Evolutionary conservation across 768 basidiomycete genomes (phyloP).

Genomic region (Russula emetica): DNA sequence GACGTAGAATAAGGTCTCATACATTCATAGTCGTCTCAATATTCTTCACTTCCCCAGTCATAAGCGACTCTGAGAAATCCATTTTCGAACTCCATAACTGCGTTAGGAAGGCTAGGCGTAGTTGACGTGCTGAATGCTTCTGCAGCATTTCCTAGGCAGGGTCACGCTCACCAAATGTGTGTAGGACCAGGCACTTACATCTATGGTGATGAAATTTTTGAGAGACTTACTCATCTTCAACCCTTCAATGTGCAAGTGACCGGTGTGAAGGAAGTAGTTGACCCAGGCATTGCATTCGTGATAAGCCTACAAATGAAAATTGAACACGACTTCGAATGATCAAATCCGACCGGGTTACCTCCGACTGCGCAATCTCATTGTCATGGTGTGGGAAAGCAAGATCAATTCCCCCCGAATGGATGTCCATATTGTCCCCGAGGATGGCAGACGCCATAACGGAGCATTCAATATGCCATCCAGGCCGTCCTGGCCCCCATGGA

Average conservation of each 20-base stretch:
- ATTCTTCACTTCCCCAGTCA: slow-evolving; percentile 84
- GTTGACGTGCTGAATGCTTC: slow-evolving; percentile 78
- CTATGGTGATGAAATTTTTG: slow-evolving; percentile 98
- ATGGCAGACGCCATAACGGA: slow-evolving; percentile 96
- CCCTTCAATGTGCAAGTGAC: slow-evolving; percentile 96
- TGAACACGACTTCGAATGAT: slow-evolving; percentile 14
- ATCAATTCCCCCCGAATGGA: slow-evolving; percentile 96
- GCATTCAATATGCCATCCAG: slow-evolving; percentile 99
- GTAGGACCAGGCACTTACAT: slow-evolving; percentile 45
- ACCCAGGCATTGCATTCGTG: slow-evolving; percentile 92
- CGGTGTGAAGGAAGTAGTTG: slow-evolving; percentile 98
- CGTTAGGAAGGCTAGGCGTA: slow-evolving; percentile 86
- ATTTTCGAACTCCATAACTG: slow-evolving; percentile 91
- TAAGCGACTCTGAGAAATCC: slow-evolving; percentile 88
- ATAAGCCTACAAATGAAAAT: slow-evolving; percentile 61
- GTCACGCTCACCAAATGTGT: slow-evolving; percentile 16
- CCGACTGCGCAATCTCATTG: slow-evolving; percentile 96
- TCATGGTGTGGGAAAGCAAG: slow-evolving; percentile 99
- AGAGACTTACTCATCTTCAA: slow-evolving; percentile 99
- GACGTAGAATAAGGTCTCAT: slow-evolving; percentile 30
- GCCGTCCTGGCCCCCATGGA: slow-evolving; percentile 92
- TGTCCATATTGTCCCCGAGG: slow-evolving; percentile 88
- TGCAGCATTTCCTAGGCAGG: slow-evolving; percentile 71
- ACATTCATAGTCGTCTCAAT: slow-evolving; percentile 86
- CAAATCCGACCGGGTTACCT: slow-evolving; percentile 46